These are phyloP conservation scores for Hortaea werneckii DNA, from an alignment of 2,329 filamentous ascomycete genomes.

Conservation along the genomic window DNA sequence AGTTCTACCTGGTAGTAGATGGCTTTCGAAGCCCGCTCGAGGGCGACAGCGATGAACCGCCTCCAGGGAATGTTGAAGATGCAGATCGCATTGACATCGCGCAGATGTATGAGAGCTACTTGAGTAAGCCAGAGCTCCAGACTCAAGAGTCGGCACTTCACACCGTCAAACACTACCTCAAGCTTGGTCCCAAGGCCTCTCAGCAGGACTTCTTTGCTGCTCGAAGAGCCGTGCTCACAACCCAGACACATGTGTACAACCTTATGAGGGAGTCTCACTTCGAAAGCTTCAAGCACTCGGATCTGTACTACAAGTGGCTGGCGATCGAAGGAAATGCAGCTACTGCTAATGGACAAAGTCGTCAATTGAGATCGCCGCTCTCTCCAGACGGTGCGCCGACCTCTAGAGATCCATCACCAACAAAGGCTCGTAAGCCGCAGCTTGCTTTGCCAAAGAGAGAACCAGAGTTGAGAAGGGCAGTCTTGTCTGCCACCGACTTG, in stretches of 20 bases:
- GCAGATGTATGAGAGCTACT: conserved; percentile 83
- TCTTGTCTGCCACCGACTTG: conserved; percentile 52
- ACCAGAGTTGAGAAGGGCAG: conserved; percentile 47
- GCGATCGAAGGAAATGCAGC: conserved; percentile 62
- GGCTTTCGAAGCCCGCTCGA: conserved; percentile 91
- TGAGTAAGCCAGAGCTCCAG: conserved; percentile 71
- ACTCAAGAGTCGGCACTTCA: conserved; percentile 60
- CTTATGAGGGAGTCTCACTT: conserved; percentile 75
- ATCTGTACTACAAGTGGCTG: conserved; percentile 91
- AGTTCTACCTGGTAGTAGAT: conserved; percentile 98
- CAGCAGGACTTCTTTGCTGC: conserved; percentile 74
- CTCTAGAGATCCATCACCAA: conserved; percentile 11
- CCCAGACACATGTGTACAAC: conserved; percentile 74
- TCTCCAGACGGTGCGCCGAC: conserved; percentile 9
- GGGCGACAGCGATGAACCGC: conserved; percentile 64
- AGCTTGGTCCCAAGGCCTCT: conserved; percentile 64
- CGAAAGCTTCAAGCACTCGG: conserved; percentile 79
- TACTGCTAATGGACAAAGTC: conserved; percentile 16
- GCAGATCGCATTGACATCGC: conserved; percentile 79
- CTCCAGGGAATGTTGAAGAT: conserved; percentile 44
- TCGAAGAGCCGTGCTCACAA: conserved; percentile 66
- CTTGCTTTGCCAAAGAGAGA: conserved; percentile 16
- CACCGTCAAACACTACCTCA: conserved; percentile 66
- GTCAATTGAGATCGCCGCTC: conserved; percentile 6
- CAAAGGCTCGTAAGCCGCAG: conserved; percentile 13